These are phyloP conservation scores for Monosporascus sp. DNA, from an alignment of 2,329 filamentous ascomycete species.

Conservation along the genomic window DNA sequence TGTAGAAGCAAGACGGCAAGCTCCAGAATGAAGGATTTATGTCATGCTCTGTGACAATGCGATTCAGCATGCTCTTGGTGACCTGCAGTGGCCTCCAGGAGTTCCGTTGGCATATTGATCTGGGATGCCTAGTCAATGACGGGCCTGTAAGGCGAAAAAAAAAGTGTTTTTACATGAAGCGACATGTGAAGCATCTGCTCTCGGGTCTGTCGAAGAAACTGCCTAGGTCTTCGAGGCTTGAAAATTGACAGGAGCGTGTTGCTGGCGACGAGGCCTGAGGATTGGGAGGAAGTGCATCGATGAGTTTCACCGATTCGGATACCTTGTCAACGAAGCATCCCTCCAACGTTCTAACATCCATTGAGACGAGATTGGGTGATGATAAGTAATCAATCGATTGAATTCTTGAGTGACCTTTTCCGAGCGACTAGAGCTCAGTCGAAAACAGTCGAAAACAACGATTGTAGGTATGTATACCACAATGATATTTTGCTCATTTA, in stretches of 20 bases:
- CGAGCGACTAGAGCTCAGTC: not conserved
- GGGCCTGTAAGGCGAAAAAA: not conserved
- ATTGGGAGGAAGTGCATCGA: conserved; percentile 10
- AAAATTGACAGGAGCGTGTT: conserved; percentile 5
- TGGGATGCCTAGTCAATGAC: conserved; percentile 4
- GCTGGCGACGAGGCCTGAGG: not conserved
- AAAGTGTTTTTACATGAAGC: conserved; percentile 13
- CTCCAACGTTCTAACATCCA: conserved; percentile 2
- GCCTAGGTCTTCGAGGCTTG: conserved; percentile 10
- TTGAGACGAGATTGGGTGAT: not conserved
- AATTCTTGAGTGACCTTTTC: not conserved
- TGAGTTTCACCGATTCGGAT: conserved; percentile 14
- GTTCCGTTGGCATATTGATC: conserved; percentile 25
- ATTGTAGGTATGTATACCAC: not conserved
- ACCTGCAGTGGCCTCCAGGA: conserved; percentile 24
- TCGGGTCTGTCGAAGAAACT: conserved; percentile 4
- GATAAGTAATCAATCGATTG: not conserved
- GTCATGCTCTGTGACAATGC: conserved; percentile 17
- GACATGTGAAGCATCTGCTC: conserved; percentile 10
- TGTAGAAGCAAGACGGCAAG: conserved; percentile 24
- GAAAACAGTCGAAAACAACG: not conserved
- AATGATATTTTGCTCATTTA: too few relatives aligned
- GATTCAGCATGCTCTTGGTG: conserved; percentile 17
- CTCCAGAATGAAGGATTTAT: conserved; percentile 18
- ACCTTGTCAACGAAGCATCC: conserved; percentile 18